Percentiles rank a stretch among this genome's conserved stretches.
phyloP scores from a whole-genome alignment of 2,329 filamentous ascomycete genomes.

The Harringtonia aguacate region DNA sequence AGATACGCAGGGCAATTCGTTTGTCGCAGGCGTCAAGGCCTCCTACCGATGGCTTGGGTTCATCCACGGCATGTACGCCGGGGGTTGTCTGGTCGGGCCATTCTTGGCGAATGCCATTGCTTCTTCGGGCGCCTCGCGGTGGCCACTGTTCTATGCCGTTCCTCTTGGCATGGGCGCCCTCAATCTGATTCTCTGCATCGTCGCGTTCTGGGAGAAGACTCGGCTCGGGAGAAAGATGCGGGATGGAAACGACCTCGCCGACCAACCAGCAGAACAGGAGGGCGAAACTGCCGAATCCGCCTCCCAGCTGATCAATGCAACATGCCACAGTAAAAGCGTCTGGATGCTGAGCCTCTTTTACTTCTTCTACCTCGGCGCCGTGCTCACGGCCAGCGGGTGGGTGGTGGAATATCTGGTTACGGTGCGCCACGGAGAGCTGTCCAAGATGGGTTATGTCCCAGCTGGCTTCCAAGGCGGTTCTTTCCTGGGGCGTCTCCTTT shows the following conservation, averaged over 20 bases:
- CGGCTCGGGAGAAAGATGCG: too few relatives aligned
- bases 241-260: too few relatives aligned
- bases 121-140: constrained; percentile 13
- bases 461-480: constrained; percentile 49
- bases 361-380: constrained; percentile 50
- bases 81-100: constrained; percentile 45
- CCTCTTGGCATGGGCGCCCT: too few relatives aligned
- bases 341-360: constrained; percentile 48
- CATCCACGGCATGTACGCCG: constrained; percentile 52
- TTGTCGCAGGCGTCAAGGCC: constrained; percentile 25
- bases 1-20: too few relatives aligned
- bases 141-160: too few relatives aligned
- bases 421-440: constrained; percentile 44
- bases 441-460: constrained; percentile 50
- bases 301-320: constrained; percentile 28
- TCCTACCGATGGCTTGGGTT: constrained; percentile 52
- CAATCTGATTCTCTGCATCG: too few relatives aligned
- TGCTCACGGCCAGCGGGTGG: constrained; percentile 49
- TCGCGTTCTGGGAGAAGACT: too few relatives aligned
- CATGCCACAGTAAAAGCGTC: constrained; percentile 33
- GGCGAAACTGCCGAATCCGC: too few relatives aligned
- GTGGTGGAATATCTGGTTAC: constrained; percentile 54
- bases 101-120: constrained; percentile 44
- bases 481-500: constrained; percentile 43
- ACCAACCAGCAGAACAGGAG: too few relatives aligned